These are phyloP conservation scores for Cadophora malorum DNA, from an alignment of 2,329 filamentous ascomycete species.

Conservation along the genomic window DNA sequence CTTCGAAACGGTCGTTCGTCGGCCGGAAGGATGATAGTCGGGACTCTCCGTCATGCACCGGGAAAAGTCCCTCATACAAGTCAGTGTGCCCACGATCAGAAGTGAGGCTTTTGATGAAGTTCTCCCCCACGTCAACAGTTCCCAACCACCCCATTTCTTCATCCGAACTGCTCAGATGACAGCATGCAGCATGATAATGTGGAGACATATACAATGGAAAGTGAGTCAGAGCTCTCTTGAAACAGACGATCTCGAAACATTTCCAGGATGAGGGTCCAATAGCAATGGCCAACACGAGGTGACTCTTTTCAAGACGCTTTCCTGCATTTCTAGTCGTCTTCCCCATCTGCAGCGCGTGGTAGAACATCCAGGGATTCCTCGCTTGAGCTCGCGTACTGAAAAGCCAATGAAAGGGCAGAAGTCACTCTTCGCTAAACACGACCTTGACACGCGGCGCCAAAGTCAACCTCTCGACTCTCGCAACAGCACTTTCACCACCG, in stretches of 20 bases:
- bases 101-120: constrained; percentile 15
- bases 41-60: neutral
- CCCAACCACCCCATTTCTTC: constrained; percentile 24
- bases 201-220: constrained; percentile 34
- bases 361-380: constrained; percentile 24
- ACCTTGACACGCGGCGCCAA: constrained; percentile 38
- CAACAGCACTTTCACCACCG: neutral
- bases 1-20: neutral
- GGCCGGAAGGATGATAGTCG: constrained; percentile 7
- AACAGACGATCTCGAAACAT: constrained; percentile 42
- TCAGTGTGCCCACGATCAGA: neutral
- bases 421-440: constrained; percentile 37
- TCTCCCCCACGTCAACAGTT: neutral
- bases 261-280: constrained; percentile 29
- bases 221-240: constrained; percentile 42
- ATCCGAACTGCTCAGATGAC: constrained; percentile 33
- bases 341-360: constrained; percentile 40
- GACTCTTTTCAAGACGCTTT: constrained; percentile 31
- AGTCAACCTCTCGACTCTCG: constrained; percentile 33
- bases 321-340: constrained; percentile 27
- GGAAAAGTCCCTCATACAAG: neutral
- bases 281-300: constrained; percentile 32
- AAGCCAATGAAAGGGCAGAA: constrained; percentile 35
- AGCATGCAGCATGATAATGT: constrained; percentile 33
- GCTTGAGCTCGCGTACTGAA: constrained; percentile 36